Evolutionary conservation across 2,329 filamentous ascomycete genomes (phyloP).

Genomic region (Chaetomiaceae sp.): DNA sequence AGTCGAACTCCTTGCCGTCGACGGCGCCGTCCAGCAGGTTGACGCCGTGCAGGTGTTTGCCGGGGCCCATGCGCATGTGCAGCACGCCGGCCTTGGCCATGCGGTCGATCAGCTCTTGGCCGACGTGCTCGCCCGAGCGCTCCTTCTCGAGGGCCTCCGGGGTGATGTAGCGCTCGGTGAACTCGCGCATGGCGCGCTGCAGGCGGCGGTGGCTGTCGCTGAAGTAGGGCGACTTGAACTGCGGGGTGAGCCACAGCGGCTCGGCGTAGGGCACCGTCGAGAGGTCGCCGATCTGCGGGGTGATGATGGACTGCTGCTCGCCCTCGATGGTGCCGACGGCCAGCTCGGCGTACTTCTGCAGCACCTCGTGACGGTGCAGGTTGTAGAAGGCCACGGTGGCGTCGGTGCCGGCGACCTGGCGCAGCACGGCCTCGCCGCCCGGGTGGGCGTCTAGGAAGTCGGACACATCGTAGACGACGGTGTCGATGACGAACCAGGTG

Average conservation of each 20-base stretch:
- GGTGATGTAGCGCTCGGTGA: conserved; percentile 63
- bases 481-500: conserved; percentile 79
- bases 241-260: conserved; percentile 71
- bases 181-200: conserved; percentile 64
- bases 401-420: conserved; percentile 74
- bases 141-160: conserved; percentile 74
- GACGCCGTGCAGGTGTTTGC: conserved; percentile 70
- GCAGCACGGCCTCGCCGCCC: conserved; percentile 71
- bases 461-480: conserved; percentile 78
- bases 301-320: conserved; percentile 69
- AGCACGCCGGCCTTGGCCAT: conserved; percentile 71
- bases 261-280: conserved; percentile 78
- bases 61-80: conserved; percentile 78
- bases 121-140: conserved; percentile 64
- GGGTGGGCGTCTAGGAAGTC: conserved; percentile 84
- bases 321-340: conserved; percentile 69
- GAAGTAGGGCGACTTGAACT: conserved; percentile 76
- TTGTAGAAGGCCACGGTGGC: conserved; percentile 85
- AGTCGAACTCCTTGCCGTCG: conserved; percentile 76
- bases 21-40: conserved; percentile 62
- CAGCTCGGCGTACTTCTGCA: conserved; percentile 69
- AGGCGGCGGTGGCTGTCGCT: conserved; percentile 65
- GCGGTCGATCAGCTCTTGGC: conserved; percentile 65
- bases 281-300: conserved; percentile 63
- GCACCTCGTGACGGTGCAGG: conserved; percentile 84